These are phyloP conservation scores for Hypoxylon sp. DNA, from an alignment of 2,329 filamentous ascomycete species.

Conservation along the genomic window DNA sequence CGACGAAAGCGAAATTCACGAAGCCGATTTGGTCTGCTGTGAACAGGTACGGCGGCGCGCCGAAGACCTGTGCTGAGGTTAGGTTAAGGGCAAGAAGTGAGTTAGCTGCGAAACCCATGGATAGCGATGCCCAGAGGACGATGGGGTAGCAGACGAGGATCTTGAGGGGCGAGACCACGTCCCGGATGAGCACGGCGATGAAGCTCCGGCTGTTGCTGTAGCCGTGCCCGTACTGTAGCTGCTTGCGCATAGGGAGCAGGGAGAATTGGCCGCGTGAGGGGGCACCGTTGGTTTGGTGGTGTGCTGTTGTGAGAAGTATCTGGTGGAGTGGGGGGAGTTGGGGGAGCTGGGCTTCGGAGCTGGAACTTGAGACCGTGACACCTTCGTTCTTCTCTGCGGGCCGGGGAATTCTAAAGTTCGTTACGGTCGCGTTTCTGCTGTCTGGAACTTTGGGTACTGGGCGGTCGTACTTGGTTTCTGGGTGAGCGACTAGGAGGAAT, in stretches of 20 bases:
- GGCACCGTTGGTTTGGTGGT: slow-evolving; percentile 39
- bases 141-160: slow-evolving; percentile 53
- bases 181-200: slow-evolving; percentile 38
- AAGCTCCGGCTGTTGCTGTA: neutral
- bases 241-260: slow-evolving; percentile 43
- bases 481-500: slow-evolving; percentile 49
- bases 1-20: slow-evolving; percentile 62
- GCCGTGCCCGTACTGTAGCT: slow-evolving; percentile 18
- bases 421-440: slow-evolving; percentile 3
- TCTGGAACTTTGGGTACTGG: neutral
- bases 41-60: slow-evolving; percentile 62
- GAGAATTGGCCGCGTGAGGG: slow-evolving; percentile 50
- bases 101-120: slow-evolving; percentile 54
- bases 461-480: slow-evolving; percentile 54
- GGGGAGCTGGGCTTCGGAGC: slow-evolving; percentile 36
- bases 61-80: slow-evolving; percentile 64
- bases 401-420: slow-evolving; percentile 3
- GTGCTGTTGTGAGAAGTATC: slow-evolving; percentile 15
- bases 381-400: slow-evolving; percentile 10
- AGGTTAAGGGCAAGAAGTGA: slow-evolving; percentile 64
- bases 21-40: slow-evolving; percentile 61
- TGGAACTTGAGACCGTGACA: slow-evolving; percentile 21
- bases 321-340: slow-evolving; percentile 39
- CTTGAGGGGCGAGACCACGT: slow-evolving; percentile 50
- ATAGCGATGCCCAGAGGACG: slow-evolving; percentile 50